Base-by-base conservation (phyloP, 2,329 filamentous ascomycete genomes). In the Ophiosphaerella korrae region DNA sequence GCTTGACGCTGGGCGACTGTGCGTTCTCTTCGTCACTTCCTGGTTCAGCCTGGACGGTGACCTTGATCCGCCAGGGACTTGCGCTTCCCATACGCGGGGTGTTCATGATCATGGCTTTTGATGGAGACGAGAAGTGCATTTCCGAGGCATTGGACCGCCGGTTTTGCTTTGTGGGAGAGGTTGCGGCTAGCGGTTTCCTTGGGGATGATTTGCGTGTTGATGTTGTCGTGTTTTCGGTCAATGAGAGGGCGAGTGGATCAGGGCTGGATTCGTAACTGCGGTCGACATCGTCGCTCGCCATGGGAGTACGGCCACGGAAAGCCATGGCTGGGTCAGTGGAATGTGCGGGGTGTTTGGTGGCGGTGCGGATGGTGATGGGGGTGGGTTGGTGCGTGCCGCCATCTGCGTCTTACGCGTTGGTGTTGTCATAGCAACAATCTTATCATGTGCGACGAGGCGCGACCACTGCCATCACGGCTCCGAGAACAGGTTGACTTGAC, bases 1-100 rank as follows among this genome's bases (percentile, higher is more conserved):
- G 65, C 40, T 62, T 63, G 3, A 66, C 60, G 9, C 57, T 66
- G 14, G 71, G 72, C 9, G 71, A 73, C 41, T 57, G 50, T 9
- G 56, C 42, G 48, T 70, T 67, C 34, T 73, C 71, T 32, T 59
- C 61, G 44, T 74, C 69, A 47, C 59, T 66, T 14, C 67, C 66
- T 33, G 75, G 76, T 55, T 79, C 76, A 12, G 78, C 77, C 56
- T 80, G 68, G 8, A 81, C 78, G 1, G 78, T 81, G 47, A 81
- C 78, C 48, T 77, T 78, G 64, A 80, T 78, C 50, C 74, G 73
- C 77, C 76, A 80, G 16, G 78, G 78, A 57, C 75, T 79, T 26
- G 67, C 70, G 45, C 68, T 72, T 13, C 64, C 66, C 11, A 64
- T 60, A 12, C 70, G 61, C 14, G 72, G 74, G 7, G 77, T 76